Base-by-base conservation (phyloP, 805 yeast species). In the Lipomyces spencermartinsiae region DNA sequence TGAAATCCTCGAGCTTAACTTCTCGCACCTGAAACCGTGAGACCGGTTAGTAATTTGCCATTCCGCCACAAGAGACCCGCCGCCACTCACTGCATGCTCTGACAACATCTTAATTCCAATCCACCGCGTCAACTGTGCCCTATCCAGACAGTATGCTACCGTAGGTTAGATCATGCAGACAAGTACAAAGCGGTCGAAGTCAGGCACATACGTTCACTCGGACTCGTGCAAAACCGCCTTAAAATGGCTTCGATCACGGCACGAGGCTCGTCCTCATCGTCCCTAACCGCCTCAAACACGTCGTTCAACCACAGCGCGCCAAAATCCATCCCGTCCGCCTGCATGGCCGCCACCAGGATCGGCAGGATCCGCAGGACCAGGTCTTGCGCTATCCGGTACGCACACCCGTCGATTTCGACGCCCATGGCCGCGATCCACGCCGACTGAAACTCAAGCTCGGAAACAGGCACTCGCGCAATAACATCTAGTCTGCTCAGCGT, bases 381-480 rank as follows among this genome's bases (percentile, higher is more conserved):
- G 12, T 65, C 71, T 4, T 65, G 49, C 62, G 73, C 65, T 4
- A 85, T 63, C 2, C 81, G 65, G 61, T 82, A 78, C 0, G 85
- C 81, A 14, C 65, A 70, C 0, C 84, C 88, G 58, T 84, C 80
- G 1, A 87, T 71, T 39, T 83, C 84, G 37, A 87, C 82, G 0
- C 95, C 95, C 19, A 86, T 84, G 1, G 81, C 61, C 1, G 76
- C 76, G 65, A 81, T 77, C 92, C 93, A 90, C 46, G 78, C 77
- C 2, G 65, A 56, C 10, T 77, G 78, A 73, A 90, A 89, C 76
- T 89, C 90, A 1, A 54, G 70, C 1, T 74, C 77, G 0, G 82
- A 90, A 10, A 87, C 82, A 1, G 90, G 74, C 10, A 58, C 43
- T 85, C 7, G 90, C 82, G 61, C 35, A 34, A 58, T 43, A 64